phyloP scores from a whole-genome alignment of 2,329 filamentous ascomycete species.

The Fusarium sp. region DNA sequence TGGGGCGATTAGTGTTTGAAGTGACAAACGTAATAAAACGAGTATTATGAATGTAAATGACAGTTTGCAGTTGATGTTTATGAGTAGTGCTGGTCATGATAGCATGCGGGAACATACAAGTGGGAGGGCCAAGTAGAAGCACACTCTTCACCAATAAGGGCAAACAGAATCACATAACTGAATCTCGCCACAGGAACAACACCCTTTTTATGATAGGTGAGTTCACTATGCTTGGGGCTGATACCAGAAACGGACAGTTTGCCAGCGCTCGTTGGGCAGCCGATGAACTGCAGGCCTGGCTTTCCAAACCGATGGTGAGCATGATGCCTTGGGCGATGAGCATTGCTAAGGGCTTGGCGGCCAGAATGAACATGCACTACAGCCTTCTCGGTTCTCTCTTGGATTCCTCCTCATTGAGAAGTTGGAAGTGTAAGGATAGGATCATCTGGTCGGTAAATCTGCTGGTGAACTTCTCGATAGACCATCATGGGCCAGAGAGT shows the following conservation, averaged over 20 bases:
- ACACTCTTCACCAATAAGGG: background rate
- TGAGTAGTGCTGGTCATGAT: background rate
- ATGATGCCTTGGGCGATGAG: background rate
- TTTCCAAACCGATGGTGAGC: background rate
- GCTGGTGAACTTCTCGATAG: too few relatives aligned
- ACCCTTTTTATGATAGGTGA: too few relatives aligned
- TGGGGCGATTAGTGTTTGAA: background rate
- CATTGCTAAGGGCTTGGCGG: fast-evolving
- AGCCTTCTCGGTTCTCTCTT: background rate
- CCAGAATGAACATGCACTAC: background rate
- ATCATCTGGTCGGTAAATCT: too few relatives aligned
- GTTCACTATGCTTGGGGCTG: background rate
- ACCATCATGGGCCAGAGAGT: too few relatives aligned
- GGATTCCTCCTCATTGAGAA: background rate
- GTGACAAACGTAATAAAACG: background rate
- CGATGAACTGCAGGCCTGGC: fast-evolving
- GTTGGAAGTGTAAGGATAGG: too few relatives aligned
- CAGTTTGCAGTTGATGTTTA: background rate
- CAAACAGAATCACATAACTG: fast-evolving
- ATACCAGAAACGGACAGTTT: background rate
- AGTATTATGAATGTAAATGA: background rate
- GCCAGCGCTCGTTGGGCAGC: background rate
- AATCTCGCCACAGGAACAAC: background rate
- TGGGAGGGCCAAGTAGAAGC: background rate
- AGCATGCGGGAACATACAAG: background rate